phyloP scores from a whole-genome alignment of 805 yeast species.

The Candida nemodendra region DNA sequence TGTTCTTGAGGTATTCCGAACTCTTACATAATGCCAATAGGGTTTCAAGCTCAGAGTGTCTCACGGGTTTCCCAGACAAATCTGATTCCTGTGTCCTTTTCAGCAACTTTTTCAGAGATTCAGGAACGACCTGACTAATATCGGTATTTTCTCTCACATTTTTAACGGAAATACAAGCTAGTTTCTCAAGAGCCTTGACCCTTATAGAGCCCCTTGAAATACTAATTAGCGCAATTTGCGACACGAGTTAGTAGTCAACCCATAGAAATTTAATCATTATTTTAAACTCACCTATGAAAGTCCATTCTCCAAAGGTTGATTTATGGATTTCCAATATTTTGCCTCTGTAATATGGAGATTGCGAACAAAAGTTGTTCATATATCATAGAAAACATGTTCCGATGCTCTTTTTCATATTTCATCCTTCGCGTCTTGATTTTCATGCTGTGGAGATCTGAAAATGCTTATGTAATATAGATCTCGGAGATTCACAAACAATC shows the following conservation, averaged over 20 bases:
- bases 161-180: slow-evolving; percentile 34
- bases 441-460: no score
- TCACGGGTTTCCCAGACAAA: slow-evolving; percentile 16
- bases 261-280: slow-evolving; percentile 3
- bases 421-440: no score
- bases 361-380: not conserved
- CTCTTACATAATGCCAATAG: slow-evolving; percentile 55
- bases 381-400: not conserved
- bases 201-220: slow-evolving; percentile 37
- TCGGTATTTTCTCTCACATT: slow-evolving; percentile 16
- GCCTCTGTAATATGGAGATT: not conserved
- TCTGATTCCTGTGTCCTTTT: slow-evolving; percentile 16
- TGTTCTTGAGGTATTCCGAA: slow-evolving; percentile 35
- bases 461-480: no score
- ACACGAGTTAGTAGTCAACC: slow-evolving; percentile 2
- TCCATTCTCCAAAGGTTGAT: not conserved
- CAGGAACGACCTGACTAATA: slow-evolving; percentile 24
- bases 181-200: slow-evolving; percentile 36
- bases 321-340: not conserved
- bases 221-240: slow-evolving; percentile 18
- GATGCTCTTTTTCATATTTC: not conserved
- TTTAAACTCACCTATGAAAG: slow-evolving; percentile 4
- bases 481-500: no score
- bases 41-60: slow-evolving; percentile 46
- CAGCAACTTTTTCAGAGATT: slow-evolving; percentile 21